Base-by-base conservation (phyloP, 2,329 filamentous ascomycete genomes). In the Fragosphaeria purpurea region DNA sequence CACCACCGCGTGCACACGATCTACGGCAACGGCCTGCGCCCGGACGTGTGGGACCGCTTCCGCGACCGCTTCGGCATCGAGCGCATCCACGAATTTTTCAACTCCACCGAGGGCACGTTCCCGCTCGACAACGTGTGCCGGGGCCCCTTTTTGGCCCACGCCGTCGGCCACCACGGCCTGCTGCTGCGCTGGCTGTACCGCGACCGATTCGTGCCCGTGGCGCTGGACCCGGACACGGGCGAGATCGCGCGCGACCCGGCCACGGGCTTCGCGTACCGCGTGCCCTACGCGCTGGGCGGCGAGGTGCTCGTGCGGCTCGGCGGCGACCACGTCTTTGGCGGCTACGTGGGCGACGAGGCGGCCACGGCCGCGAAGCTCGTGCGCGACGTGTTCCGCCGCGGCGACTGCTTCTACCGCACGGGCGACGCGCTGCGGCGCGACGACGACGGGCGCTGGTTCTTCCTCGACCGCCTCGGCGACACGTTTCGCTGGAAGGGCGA, bases 401-500 rank as follows among this genome's bases (percentile, higher is more conserved):
- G 83, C 0, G 85, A 88, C 61, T 65, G 78, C 6, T 88, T 77
- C 61, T 88, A 83, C 60, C 74, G 83, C 4, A 80, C 77, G 0
- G 85, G 85, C 4, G 85, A 88, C 62, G 76, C 84, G 0, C 62
- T 88, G 40, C 68, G 79, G 4, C 70, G 77, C 22, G 77, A 83
- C 54, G 56, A 56, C 2, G 81, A 88, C 48, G 83, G 83, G 0
- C 70, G 80, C 8, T 83, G 80, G 77, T 86, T 75, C 65, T 88
- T 88, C 63, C 64, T 83, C 39, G 85, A 88, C 58, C 71, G 32
- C 5, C 71, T 87, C 1, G 84, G 84, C 2, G 85, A 88, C 62
- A 88, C 85, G 0, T 88, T 83, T 65, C 74, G 85, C 46, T 88
- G 85, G 85, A 88, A 94, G 69, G 82, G 82, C 46, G 86, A 90